Base-by-base conservation (phyloP, 331 rosid species). In the Stylosanthes scabra region DNA sequence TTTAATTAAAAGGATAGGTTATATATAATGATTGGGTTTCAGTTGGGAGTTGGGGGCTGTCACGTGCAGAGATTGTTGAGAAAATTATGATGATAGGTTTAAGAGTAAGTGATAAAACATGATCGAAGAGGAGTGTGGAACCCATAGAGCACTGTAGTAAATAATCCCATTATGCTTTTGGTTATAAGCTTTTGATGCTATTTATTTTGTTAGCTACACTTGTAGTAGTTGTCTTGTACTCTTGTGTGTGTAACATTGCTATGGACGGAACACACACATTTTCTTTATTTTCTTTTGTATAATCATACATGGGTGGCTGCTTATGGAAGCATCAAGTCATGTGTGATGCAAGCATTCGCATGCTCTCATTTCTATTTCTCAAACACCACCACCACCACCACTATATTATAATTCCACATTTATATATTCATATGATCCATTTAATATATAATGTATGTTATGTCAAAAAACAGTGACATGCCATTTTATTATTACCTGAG, bases 321-420 rank as follows among this genome's bases (percentile, higher is more conserved):
- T 88, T 82, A 86, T 71, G 87, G 56, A 37, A 85, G 92, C 91
- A 82, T 86, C 71, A 57, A 61, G 88, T 88, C 92, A 88, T 82
- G 50, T 40, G 49, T 92, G 96, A 89, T 77, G 96, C 78, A 76
- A 91, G 86, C 89, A 85, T 74, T 76, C 71, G 74, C 84, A 77
- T 72, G 83, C 73, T 74, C 65, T 77, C 25, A 20, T 20, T 20
- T 20, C 25, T 20, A 20, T 20, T 20, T 1, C 25, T 20, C 20
- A 28, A 57, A 60, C 75, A 47, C 68, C 72, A 72, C 51, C 80
- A 67, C 75, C 34, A 68, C 61, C 74, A 75, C 75, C 76, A 71
- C 50, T 20, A 20, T 20, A 20, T 20, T 20, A 20, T 20, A 20
- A 20, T 20, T 20, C 1, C 25, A 20, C 25, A 1, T 20, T 20